phyloP scores from a whole-genome alignment of 305 asterid species.

The Stenogyne calaminthoides region DNA sequence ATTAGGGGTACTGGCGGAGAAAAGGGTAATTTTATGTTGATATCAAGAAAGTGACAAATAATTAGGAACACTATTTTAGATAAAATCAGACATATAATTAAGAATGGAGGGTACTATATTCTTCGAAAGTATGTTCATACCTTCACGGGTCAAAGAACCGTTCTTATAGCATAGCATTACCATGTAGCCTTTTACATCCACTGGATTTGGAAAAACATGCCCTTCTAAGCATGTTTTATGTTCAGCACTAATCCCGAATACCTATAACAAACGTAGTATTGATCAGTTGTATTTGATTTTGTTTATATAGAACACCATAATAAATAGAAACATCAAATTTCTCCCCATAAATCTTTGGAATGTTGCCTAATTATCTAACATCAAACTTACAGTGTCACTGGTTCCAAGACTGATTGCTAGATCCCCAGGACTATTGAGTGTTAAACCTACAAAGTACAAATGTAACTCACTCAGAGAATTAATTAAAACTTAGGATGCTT shows the following conservation, averaged over 20 bases:
- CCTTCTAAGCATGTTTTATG: slow-evolving; percentile 82
- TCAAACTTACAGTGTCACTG: slow-evolving; percentile 69
- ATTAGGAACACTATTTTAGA: neutral
- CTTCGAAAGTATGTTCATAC: slow-evolving; percentile 32
- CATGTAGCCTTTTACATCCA: slow-evolving; percentile 72
- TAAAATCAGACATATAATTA: neutral
- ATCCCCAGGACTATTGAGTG: slow-evolving; percentile 78
- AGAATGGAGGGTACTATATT: neutral
- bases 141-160: slow-evolving; percentile 92
- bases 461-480: slow-evolving; percentile 14
- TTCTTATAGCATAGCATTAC: slow-evolving; percentile 84
- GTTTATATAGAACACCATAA: neutral
- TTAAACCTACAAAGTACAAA: slow-evolving; percentile 53
- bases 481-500: neutral
- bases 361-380: neutral
- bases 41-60: neutral
- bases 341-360: neutral
- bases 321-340: neutral
- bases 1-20: neutral
- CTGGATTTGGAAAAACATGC: slow-evolving; percentile 86
- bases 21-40: neutral
- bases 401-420: slow-evolving; percentile 90
- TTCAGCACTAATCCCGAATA: slow-evolving; percentile 69
- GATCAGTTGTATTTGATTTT: neutral
- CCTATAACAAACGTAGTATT: slow-evolving; percentile 35